phyloP scores from a whole-genome alignment of 495 filamentous ascomycete species.

The Bathelium albidoporum region DNA sequence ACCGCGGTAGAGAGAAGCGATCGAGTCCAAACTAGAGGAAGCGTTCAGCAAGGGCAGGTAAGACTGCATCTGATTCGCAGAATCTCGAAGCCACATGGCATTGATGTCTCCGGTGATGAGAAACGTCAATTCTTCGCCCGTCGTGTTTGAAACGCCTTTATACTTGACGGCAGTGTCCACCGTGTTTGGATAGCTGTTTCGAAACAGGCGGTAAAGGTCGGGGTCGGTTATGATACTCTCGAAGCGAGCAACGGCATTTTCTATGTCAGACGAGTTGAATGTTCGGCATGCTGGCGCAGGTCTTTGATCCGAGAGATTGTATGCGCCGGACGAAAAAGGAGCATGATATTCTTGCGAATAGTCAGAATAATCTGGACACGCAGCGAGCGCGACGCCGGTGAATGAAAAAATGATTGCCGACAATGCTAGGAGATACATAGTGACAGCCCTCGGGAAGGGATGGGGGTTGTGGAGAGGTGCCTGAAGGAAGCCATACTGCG shows the following conservation, averaged over 20 bases:
- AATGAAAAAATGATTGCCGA: background rate
- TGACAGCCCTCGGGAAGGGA: background rate
- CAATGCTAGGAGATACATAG: background rate
- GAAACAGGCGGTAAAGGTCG: slow-evolving; percentile 54
- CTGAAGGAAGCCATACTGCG: background rate
- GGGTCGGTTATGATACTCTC: slow-evolving; percentile 45
- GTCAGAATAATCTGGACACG: slow-evolving; percentile 31
- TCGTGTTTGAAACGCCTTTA: slow-evolving; percentile 46
- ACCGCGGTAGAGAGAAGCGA: slow-evolving; percentile 52
- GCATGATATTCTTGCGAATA: slow-evolving; percentile 29
- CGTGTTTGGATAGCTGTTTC: slow-evolving; percentile 57
- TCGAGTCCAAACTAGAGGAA: slow-evolving; percentile 36
- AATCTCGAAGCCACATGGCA: slow-evolving; percentile 64
- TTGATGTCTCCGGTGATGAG: slow-evolving; percentile 57
- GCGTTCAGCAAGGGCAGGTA: slow-evolving; percentile 50
- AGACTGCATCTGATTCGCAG: slow-evolving; percentile 55
- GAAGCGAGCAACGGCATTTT: slow-evolving; percentile 42
- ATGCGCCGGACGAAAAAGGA: slow-evolving; percentile 30
- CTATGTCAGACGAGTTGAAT: slow-evolving; percentile 47
- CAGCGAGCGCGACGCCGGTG: background rate
- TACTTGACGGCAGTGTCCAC: slow-evolving; percentile 59
- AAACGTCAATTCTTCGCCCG: slow-evolving; percentile 54
- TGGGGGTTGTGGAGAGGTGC: background rate
- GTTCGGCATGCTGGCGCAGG: slow-evolving; percentile 49
- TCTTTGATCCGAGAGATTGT: slow-evolving; percentile 46